Percentiles rank a stretch among this genome's conserved stretches.
Evolutionary conservation across 257 asterid species (phyloP).

Genomic region (Lantana camara): DNA sequence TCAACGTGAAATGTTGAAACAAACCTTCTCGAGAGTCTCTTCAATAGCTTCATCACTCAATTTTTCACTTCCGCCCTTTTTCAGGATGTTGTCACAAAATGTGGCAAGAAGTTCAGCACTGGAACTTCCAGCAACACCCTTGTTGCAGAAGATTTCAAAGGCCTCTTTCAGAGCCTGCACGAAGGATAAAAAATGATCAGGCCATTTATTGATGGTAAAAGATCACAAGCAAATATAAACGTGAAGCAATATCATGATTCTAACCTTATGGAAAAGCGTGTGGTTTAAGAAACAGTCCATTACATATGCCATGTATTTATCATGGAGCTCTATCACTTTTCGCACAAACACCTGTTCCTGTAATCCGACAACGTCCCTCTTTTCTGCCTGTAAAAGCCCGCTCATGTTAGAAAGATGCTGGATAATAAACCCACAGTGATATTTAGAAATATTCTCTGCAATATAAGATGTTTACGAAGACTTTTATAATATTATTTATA

Average conservation of each 20-base stretch:
- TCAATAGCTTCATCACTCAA: slow-evolving; percentile 98
- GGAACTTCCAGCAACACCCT: slow-evolving; percentile 98
- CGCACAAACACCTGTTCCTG: slow-evolving; percentile 98
- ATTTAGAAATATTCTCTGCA: not conserved
- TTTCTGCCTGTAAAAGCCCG: slow-evolving; percentile 75
- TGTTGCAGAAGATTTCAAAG: slow-evolving; percentile 95
- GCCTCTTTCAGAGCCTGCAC: slow-evolving; percentile 97
- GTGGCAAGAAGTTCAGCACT: slow-evolving; percentile 98
- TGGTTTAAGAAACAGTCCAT: slow-evolving; percentile 84
- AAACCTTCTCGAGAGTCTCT: slow-evolving; percentile 93
- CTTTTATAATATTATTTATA: not conserved
- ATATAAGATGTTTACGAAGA: too few relatives aligned
- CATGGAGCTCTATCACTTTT: slow-evolving; percentile 93
- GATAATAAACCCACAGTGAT: not conserved
- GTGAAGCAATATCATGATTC: slow-evolving; percentile 24
- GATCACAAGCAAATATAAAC: slow-evolving; percentile 1
- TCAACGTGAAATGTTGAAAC: slow-evolving; percentile 12
- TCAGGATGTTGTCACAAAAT: slow-evolving; percentile 95
- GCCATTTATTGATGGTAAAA: not conserved
- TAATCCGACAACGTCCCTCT: slow-evolving; percentile 82
- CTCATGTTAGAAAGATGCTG: slow-evolving; percentile 23
- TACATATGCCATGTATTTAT: slow-evolving; percentile 92
- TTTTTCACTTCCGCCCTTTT: slow-evolving; percentile 98
- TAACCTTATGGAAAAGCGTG: slow-evolving; percentile 98
- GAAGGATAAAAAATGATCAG: slow-evolving; percentile 9